Evolutionary conservation across 78 protist species (phyloP).

Genomic region (Anaeramoeba ignava): DNA sequence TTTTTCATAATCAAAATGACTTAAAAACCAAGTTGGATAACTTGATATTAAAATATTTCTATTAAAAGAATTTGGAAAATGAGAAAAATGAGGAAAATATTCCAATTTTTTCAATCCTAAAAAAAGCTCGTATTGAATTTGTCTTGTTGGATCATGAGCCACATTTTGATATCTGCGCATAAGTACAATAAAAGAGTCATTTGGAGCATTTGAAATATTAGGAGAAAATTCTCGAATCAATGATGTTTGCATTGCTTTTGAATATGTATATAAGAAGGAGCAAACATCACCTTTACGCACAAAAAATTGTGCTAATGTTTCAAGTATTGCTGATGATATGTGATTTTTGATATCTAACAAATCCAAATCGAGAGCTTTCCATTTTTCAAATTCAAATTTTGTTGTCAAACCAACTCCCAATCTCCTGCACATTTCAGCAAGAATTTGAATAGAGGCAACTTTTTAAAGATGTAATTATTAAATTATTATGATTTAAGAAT

Average conservation of each 20-base stretch:
- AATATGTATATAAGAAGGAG: background rate
- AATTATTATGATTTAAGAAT: background rate
- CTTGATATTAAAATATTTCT: background rate
- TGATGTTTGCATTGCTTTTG: background rate
- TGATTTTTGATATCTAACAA: background rate
- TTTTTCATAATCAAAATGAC: background rate
- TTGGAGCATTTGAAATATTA: background rate
- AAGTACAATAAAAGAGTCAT: background rate
- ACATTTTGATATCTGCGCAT: background rate
- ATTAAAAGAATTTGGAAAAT: background rate
- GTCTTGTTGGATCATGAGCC: background rate
- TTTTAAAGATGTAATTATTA: background rate
- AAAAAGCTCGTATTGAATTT: background rate
- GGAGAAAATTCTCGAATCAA: background rate
- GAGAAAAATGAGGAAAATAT: background rate
- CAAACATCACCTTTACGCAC: background rate
- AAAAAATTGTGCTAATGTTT: background rate
- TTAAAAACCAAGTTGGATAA: background rate
- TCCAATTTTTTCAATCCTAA: background rate
- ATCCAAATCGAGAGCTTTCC: too few species aligned
- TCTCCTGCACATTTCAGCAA: background rate
- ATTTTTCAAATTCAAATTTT: too few species aligned
- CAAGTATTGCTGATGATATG: background rate
- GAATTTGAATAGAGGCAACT: background rate
- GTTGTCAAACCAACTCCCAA: background rate